phyloP scores from a whole-genome alignment of 148 eudicot species.

The Silene uniflora region DNA sequence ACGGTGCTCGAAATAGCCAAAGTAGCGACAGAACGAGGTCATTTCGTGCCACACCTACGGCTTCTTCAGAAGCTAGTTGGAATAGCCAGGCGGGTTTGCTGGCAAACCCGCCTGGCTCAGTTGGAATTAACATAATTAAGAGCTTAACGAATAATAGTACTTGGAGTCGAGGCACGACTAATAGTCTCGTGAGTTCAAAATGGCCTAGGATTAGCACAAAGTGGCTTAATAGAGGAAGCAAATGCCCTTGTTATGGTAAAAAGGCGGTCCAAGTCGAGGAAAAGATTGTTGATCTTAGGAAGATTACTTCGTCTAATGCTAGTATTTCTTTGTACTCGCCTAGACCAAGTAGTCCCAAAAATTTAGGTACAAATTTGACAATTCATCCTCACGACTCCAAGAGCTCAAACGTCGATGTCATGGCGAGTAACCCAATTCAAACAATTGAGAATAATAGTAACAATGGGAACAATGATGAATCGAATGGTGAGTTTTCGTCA shows the following conservation, averaged over 20 bases:
- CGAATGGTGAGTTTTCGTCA: background rate
- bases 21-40: conserved; percentile 42
- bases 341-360: conserved; percentile 29
- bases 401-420: background rate
- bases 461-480: background rate
- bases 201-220: conserved; percentile 31
- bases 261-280: conserved; percentile 58
- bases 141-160: conserved; percentile 19
- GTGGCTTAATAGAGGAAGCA: conserved; percentile 44
- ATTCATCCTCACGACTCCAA: background rate
- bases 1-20: conserved; percentile 11
- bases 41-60: conserved; percentile 65
- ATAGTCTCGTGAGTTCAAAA: background rate
- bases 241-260: conserved; percentile 69
- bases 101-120: conserved; percentile 48
- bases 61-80: conserved; percentile 87
- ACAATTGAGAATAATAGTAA: background rate
- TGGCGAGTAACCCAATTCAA: conserved; percentile 2
- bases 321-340: conserved; percentile 23
- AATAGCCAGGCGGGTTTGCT: conserved; percentile 78
- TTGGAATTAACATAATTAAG: conserved; percentile 28
- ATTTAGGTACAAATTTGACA: conserved; percentile 6
- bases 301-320: conserved; percentile 26
- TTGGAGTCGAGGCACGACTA: conserved; percentile 9
- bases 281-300: conserved; percentile 25